phyloP scores from a whole-genome alignment of 768 basidiomycete species.

The Phallus indusiatus region DNA sequence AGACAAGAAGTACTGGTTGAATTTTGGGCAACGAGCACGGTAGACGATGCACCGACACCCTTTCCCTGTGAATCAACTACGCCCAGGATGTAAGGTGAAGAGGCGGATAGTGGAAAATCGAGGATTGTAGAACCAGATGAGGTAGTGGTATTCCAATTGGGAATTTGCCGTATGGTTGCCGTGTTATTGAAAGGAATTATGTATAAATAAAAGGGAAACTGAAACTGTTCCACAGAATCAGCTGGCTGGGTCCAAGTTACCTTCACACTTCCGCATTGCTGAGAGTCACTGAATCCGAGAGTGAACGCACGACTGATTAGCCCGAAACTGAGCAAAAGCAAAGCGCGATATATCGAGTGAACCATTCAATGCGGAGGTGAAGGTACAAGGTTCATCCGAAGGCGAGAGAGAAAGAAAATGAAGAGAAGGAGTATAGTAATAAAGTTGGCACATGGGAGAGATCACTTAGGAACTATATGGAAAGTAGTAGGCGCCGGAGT shows the following conservation, averaged over 20 bases:
- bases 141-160: not conserved
- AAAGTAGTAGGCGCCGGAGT: not conserved
- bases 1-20: conserved; percentile 3
- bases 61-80: not conserved
- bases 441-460: no score
- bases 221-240: not conserved
- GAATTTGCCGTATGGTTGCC: not conserved
- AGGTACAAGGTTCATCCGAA: not conserved
- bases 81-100: not conserved
- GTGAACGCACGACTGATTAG: not conserved
- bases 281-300: not conserved
- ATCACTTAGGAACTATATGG: not conserved
- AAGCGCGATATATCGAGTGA: conserved; percentile 2
- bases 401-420: not conserved
- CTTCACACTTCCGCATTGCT: conserved; percentile 3
- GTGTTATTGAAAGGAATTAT: not conserved
- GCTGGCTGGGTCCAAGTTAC: conserved; percentile 1
- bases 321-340: not conserved
- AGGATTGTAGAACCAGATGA: not conserved
- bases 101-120: not conserved
- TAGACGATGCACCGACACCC: not conserved
- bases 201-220: conserved; percentile 1
- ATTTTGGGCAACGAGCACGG: not conserved
- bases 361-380: not conserved
- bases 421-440: not conserved